Conservation (phyloP, 2,329 filamentous ascomycete genomes). For the Hirsutella thompsonii region DNA sequence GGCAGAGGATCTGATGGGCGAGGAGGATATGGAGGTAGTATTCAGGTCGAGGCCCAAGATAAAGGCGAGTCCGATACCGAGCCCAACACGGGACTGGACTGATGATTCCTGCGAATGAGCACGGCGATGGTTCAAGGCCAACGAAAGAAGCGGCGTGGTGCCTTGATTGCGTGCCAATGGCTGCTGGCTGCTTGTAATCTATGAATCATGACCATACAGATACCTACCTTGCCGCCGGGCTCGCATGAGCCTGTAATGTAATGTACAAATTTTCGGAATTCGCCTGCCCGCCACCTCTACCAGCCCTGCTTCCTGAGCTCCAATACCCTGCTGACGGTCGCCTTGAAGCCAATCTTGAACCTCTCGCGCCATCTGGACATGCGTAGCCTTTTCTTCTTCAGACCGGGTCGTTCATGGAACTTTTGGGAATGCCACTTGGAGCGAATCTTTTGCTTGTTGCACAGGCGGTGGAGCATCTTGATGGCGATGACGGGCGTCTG, state of each 20-base stretch:
- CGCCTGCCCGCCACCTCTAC: no score
- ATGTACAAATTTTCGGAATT: not conserved
- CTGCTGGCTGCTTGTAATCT: no score
- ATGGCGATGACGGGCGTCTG: slow-evolving; percentile 32
- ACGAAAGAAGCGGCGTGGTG: not conserved
- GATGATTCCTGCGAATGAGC: slow-evolving; percentile 2
- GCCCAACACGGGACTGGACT: slow-evolving; percentile 26
- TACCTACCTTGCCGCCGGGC: not conserved
- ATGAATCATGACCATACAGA: no score
- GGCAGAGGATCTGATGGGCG: slow-evolving; percentile 54
- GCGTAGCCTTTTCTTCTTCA: slow-evolving; percentile 65
- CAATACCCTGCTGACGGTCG: slow-evolving; percentile 49
- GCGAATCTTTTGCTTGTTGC: slow-evolving; percentile 47
- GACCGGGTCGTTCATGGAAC: slow-evolving; percentile 62
- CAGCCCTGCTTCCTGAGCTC: slow-evolving; percentile 68
- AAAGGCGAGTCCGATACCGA: slow-evolving; percentile 56
- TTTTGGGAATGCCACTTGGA: slow-evolving; percentile 44
- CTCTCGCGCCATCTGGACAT: slow-evolving; percentile 55
- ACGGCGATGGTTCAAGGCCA: slow-evolving; percentile 1
- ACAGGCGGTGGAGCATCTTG: slow-evolving; percentile 24
- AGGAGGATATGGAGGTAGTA: slow-evolving; percentile 68
- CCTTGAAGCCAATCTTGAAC: slow-evolving; percentile 58
- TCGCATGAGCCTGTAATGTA: not conserved
- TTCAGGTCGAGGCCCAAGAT: slow-evolving; percentile 78
- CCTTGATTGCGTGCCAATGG: no score